These are phyloP conservation scores for Pythium rhizo-oryzae DNA, from an alignment of 352 stramenopile genomes.

Conservation along the genomic window DNA sequence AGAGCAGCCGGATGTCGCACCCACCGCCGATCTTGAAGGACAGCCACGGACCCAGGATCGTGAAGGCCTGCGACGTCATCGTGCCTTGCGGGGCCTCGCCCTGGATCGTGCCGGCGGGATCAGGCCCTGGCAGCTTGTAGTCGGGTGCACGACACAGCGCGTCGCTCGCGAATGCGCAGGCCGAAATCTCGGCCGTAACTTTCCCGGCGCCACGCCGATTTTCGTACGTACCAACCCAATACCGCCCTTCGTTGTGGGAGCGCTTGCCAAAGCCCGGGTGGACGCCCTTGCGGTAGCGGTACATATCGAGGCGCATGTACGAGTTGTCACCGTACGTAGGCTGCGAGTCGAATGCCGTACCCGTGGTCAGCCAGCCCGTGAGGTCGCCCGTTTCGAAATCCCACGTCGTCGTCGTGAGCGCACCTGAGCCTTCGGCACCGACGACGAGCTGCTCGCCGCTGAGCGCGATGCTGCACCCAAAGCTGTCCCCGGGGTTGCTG, in stretches of 20 bases:
- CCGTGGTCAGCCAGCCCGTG: constrained; percentile 92
- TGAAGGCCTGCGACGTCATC: constrained; percentile 94
- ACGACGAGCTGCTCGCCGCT: constrained; percentile 81
- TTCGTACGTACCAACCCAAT: constrained; percentile 96
- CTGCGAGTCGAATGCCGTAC: constrained; percentile 93
- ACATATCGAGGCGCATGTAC: constrained; percentile 79
- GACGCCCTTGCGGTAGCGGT: constrained; percentile 42
- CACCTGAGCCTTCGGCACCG: constrained; percentile 63
- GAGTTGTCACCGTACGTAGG: constrained; percentile 96
- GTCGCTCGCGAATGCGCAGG: constrained; percentile 74
- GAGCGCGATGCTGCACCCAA: constrained; percentile 74
- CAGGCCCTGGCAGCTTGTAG: constrained; percentile 78
- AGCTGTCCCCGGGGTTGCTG: constrained; percentile 72
- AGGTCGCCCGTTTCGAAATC: constrained; percentile 98
- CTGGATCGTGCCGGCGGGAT: constrained; percentile 74
- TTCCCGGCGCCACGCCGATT: constrained; percentile 78
- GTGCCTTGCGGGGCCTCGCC: constrained; percentile 92
- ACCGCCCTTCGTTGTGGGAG: constrained; percentile 81
- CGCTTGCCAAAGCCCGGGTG: constrained; percentile 45
- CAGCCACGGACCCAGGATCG: constrained; percentile 88
- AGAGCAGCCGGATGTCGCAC: constrained; percentile 91
- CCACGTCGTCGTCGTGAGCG: constrained; percentile 92
- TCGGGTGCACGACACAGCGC: constrained; percentile 59
- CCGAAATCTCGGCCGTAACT: constrained; percentile 38
- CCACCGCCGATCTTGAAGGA: constrained; percentile 95